Percentiles rank a stretch among this genome's conserved stretches.
phyloP scores from a whole-genome alignment of 2,329 filamentous ascomycete genomes.

The Ascochyta fabae region DNA sequence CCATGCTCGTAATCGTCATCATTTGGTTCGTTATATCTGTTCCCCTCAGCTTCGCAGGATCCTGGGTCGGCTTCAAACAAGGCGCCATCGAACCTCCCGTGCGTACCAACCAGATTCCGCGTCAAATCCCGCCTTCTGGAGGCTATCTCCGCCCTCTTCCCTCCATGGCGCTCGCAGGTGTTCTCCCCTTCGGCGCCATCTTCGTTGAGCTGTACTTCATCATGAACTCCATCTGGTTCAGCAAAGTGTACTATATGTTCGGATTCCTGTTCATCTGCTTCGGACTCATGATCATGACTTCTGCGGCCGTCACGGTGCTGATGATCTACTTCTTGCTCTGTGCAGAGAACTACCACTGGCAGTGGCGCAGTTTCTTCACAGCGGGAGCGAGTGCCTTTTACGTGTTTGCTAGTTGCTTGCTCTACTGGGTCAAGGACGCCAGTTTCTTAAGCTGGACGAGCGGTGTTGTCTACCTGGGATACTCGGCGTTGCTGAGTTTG shows the following conservation, averaged over 20 bases:
- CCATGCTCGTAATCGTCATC: constrained; percentile 89
- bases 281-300: constrained; percentile 94
- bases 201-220: constrained; percentile 99
- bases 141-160: constrained; percentile 87
- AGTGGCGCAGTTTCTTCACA: constrained; percentile 93
- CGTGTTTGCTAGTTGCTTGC: constrained; percentile 87
- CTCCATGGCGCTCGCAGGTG: constrained; percentile 88
- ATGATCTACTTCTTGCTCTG: constrained; percentile 97
- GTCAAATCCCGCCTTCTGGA: constrained; percentile 85
- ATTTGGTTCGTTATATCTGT: constrained; percentile 99
- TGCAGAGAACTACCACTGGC: constrained; percentile 98
- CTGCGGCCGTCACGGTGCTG: constrained; percentile 87
- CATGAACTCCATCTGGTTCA: constrained; percentile 99
- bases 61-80: constrained; percentile 87
- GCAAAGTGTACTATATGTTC: constrained; percentile 99
- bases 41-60: constrained; percentile 86
- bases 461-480: constrained; percentile 90
- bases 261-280: constrained; percentile 98
- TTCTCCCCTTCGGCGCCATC: constrained; percentile 94
- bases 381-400: constrained; percentile 90
- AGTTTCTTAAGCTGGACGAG: constrained; percentile 84
- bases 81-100: constrained; percentile 77
- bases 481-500: constrained; percentile 86
- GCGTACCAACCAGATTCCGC: constrained; percentile 95
- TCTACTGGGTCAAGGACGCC: constrained; percentile 90